These are phyloP conservation scores for Lachancea sp. DNA, from an alignment of 805 yeast genomes.

Conservation along the genomic window DNA sequence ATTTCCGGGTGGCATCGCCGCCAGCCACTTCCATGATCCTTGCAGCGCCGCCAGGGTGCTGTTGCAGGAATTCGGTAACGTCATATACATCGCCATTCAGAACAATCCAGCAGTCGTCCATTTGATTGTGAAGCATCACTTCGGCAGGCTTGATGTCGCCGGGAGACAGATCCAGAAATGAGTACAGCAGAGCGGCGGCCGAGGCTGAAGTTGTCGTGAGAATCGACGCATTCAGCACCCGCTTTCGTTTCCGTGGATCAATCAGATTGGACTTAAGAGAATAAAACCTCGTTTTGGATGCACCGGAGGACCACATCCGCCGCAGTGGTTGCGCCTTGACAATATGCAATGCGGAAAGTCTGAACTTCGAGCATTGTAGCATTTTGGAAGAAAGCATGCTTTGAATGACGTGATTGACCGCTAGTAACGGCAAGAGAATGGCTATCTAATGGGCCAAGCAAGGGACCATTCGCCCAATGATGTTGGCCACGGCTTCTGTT, in stretches of 20 bases:
- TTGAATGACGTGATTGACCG: no score
- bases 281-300: not conserved
- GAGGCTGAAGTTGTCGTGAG: slow-evolving; percentile 13
- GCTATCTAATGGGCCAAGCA: no score
- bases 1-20: slow-evolving; percentile 60
- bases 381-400: no score
- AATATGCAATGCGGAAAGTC: no score
- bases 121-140: slow-evolving; percentile 47
- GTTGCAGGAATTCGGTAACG: slow-evolving; percentile 66
- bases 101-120: slow-evolving; percentile 74
- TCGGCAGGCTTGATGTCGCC: slow-evolving; percentile 14
- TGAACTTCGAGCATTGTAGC: no score
- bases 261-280: not conserved
- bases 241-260: slow-evolving; percentile 1
- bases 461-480: no score
- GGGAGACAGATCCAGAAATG: slow-evolving; percentile 6
- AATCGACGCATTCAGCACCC: slow-evolving; percentile 9
- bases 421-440: no score
- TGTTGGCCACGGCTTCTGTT: no score
- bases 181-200: slow-evolving; percentile 11
- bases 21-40: slow-evolving; percentile 78
- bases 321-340: no score
- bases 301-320: no score
- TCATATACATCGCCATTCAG: slow-evolving; percentile 74
- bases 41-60: slow-evolving; percentile 84